Base-by-base conservation (phyloP, 2,329 filamentous ascomycete species). In the Penicillium aurantiogriseum region DNA sequence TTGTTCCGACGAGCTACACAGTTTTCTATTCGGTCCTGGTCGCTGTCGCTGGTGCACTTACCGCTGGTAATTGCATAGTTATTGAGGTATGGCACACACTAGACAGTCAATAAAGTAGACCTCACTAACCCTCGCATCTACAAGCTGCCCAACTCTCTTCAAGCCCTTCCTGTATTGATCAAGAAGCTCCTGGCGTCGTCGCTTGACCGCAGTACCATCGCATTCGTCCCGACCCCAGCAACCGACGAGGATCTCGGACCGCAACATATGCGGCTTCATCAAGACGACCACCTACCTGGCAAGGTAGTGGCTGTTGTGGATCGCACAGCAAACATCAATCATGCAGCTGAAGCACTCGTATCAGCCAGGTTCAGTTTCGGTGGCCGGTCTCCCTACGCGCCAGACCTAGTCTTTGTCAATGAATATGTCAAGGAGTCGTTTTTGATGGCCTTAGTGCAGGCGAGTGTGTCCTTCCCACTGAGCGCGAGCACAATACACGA, bases 321-420 rank as follows among this genome's bases (percentile, higher is more conserved):
- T 65, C 78, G 86, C 21, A 83, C 81, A 2, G 83, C 83, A 11
- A 76, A 87, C 60, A 59, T 88, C 2, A 67, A 76, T 6, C 64
- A 71, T 3, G 84, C 86, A 0, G 85, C 85, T 0, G 72, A 77
- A 54, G 76, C 78, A 2, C 73, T 88, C 1, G 78, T 82, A 0
- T 74, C 73, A 0, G 83, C 85, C 1, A 76, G 84, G 2, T 83
- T 87, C 63, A 72, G 73, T 15, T 83, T 85, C 31, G 75, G 80
- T 1, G 85, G 85, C 2, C 75, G 71, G 2, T 87, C 85, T 1
- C 79, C 84, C 0, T 88, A 87, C 64, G 81, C 84, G 0, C 86
- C 86, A 0, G 85, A 88, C 63, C 31, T 87, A 0, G 81, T 88
- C 0, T 71, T 88, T 0, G 85, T 88, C n/a, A 86, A 88, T 58